A percentile compares a stretch with the other conserved stretches of the same genome.
Evolutionary conservation across 306 rosid species (phyloP).

Genomic region (Castanea crenata): DNA sequence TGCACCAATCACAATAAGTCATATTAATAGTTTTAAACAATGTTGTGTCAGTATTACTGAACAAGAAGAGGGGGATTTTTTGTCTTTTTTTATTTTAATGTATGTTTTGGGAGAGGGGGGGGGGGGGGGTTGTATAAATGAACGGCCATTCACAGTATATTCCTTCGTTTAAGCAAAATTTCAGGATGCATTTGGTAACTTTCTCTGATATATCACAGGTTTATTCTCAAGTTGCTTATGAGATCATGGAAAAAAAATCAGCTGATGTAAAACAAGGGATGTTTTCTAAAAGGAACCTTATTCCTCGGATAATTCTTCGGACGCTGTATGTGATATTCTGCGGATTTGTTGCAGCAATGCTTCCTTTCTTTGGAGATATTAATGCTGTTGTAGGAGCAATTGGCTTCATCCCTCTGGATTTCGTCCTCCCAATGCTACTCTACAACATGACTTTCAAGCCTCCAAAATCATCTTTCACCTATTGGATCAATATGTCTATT

Average conservation of each 20-base stretch:
- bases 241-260: conserved; percentile 86
- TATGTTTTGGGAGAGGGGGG: too few species aligned
- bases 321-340: conserved; percentile 69
- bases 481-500: conserved; percentile 72
- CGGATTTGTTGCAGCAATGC: conserved; percentile 88
- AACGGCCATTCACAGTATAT: too few species aligned
- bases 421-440: conserved; percentile 88
- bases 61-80: too few species aligned
- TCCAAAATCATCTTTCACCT: conserved; percentile 49
- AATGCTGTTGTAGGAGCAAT: conserved; percentile 83
- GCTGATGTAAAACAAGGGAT: conserved; percentile 80
- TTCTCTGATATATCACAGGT: conserved; percentile 46
- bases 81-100: too few species aligned
- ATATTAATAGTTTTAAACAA: too few species aligned
- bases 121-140: too few species aligned
- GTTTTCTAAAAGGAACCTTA: conserved; percentile 73
- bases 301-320: conserved; percentile 78
- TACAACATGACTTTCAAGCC: conserved; percentile 88
- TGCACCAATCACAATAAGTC: too few species aligned
- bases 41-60: too few species aligned
- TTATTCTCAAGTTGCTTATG: conserved; percentile 98
- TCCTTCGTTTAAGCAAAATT: too few species aligned
- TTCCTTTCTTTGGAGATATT: conserved; percentile 92
- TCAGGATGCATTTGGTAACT: background rate
- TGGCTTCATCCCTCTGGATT: conserved; percentile 95